Base-by-base conservation (phyloP, 225 moss, liverwort and hornwort genomes). In the Takakia lepidozioides region DNA sequence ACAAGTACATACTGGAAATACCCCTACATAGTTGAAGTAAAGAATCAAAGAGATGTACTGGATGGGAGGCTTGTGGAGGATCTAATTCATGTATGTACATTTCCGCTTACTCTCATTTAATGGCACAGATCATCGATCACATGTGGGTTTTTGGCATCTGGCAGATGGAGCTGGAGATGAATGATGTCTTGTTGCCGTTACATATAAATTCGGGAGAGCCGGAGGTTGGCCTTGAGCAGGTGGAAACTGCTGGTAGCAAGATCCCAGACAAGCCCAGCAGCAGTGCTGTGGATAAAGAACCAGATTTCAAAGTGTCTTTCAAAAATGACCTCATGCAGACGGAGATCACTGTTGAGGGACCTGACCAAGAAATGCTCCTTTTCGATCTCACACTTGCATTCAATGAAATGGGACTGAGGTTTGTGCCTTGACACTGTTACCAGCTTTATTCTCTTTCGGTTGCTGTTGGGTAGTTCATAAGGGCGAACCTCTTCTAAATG, bases 291-390 rank as follows among this genome's bases (percentile, higher is more conserved):
- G 73, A 58, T 42, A 51, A 62, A 32, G 73, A 70, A 45, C 60
- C 58, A 15, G 52, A 51, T 49, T 83, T 80, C 42, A 41, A 68
- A 62, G 68, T 87, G 19, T 47, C 50, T 63, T 83, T 76, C 38
- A 72, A 76, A 61, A 76, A 41, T 32, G 83, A 83, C 21, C 65
- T 68, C 66, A 73, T 64, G 22, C 83, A 74, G 63, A 83, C 86
- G 39, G 83, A 80, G 60, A 75, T 87, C 30, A 80, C 79, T 29
- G 66, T 87, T 39, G 76, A 80, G 68, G 86, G 86, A 61, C 56
- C 68, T 32, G 86, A 87, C 63, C 86, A 83, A 59, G 86, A 83
- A 24, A 80, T 76, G 68, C 73, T 87, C 54, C 86, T 87, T 22
- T 58, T 68, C 50, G 86, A 87, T 64, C 70, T 87, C 59, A 76